Conservation (phyloP, 257 asterid species). For the Solanum etuberosum region DNA sequence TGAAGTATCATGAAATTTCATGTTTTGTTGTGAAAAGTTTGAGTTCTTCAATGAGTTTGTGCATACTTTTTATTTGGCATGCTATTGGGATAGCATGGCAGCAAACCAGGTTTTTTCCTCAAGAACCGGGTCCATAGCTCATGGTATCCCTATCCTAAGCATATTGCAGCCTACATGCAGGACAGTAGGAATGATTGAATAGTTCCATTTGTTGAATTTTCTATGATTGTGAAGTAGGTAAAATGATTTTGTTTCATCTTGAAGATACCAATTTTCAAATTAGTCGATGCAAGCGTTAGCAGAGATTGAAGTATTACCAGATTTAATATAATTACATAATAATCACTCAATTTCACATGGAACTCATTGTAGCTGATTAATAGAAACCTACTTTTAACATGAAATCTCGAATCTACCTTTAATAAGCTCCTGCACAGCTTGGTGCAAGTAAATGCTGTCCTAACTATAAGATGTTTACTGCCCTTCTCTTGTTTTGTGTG, state of each 20-base stretch:
- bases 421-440: neutral
- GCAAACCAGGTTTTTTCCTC: neutral
- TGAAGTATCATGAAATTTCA: neutral
- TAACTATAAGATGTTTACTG: neutral
- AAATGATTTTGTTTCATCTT: neutral
- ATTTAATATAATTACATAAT: neutral
- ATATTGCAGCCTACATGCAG: neutral
- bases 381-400: neutral
- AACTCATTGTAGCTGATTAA: neutral
- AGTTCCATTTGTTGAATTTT: neutral
- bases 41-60: neutral
- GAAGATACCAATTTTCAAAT: neutral
- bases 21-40: neutral
- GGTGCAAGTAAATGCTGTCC: neutral
- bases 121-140: neutral
- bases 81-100: neutral
- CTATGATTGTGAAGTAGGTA: neutral
- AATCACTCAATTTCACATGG: neutral
- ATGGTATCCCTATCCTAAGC: neutral
- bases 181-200: neutral
- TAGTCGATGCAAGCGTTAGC: neutral
- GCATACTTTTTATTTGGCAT: neutral
- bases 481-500: neutral
- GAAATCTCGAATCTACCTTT: neutral
- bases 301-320: neutral